phyloP scores from a whole-genome alignment of 805 yeast genomes.

The Metschnikowia cerradonensis region DNA sequence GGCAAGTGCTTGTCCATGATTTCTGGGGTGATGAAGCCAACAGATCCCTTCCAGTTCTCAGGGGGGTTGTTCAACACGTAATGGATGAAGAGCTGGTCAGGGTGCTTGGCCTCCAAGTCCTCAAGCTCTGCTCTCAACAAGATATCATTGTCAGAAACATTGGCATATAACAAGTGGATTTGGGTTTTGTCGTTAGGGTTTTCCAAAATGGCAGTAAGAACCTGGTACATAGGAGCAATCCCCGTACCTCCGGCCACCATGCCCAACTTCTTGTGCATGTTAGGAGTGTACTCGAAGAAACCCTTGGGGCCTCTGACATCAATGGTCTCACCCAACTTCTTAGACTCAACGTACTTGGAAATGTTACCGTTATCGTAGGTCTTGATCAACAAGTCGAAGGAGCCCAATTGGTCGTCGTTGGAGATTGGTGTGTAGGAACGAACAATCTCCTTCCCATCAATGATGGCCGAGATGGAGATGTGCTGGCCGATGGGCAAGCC shows the following conservation, averaged over 20 bases:
- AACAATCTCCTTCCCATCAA: conserved; percentile 74
- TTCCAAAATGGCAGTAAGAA: conserved; percentile 72
- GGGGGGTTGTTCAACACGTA: conserved; percentile 75
- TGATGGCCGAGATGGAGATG: conserved; percentile 69
- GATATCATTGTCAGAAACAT: conserved; percentile 75
- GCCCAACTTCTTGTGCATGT: conserved; percentile 66
- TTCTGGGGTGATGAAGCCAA: conserved; percentile 78
- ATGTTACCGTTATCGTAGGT: conserved; percentile 83
- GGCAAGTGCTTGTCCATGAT: conserved; percentile 64
- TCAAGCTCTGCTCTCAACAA: conserved; percentile 78
- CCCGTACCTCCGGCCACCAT: conserved; percentile 99
- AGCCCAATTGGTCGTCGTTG: conserved; percentile 72
- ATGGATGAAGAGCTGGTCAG: conserved; percentile 58
- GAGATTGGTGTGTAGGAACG: conserved; percentile 92
- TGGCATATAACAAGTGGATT: conserved; percentile 74
- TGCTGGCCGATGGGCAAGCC: conserved; percentile 96
- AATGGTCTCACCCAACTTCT: conserved; percentile 74
- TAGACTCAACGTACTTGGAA: conserved; percentile 65
- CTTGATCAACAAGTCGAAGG: conserved; percentile 81
- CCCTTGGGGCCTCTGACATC: conserved; percentile 91
- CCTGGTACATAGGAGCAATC: conserved; percentile 93
- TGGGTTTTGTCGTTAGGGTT: conserved; percentile 78
- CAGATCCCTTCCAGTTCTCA: conserved; percentile 68
- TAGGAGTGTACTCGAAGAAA: conserved; percentile 74
- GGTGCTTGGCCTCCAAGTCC: conserved; percentile 50